Evolutionary conservation across 306 rosid species (phyloP).

Genomic region (Casuarina glauca): DNA sequence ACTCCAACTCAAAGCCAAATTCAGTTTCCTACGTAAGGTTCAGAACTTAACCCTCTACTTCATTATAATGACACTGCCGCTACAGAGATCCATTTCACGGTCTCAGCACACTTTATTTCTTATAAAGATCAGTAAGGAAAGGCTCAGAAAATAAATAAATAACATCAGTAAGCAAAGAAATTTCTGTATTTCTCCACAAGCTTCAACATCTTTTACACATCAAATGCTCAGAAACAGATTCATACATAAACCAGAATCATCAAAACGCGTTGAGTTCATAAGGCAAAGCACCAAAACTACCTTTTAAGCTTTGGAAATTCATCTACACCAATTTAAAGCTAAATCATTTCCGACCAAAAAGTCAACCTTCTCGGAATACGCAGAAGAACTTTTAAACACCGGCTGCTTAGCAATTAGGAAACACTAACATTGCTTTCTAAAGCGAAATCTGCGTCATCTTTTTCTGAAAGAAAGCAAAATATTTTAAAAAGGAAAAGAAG

Average conservation of each 20-base stretch:
- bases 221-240: not conserved
- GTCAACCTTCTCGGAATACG: slow-evolving; percentile 19
- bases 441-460: slow-evolving; percentile 28
- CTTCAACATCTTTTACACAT: not conserved
- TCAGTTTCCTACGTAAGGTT: not conserved
- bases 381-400: slow-evolving; percentile 31
- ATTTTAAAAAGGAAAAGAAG: not conserved
- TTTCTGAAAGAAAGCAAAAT: not conserved
- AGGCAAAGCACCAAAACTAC: not conserved
- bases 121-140: slow-evolving; percentile 14
- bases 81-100: slow-evolving; percentile 11
- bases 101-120: not conserved
- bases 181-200: not conserved
- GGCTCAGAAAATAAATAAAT: slow-evolving; percentile 12
- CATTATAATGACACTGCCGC: slow-evolving; percentile 28
- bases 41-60: not conserved
- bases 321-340: slow-evolving; percentile 6
- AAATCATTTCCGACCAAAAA: slow-evolving; percentile 16
- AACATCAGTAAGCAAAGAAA: slow-evolving; percentile 9
- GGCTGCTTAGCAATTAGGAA: slow-evolving; percentile 8
- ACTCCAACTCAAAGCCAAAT: not conserved
- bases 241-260: not conserved
- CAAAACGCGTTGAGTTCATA: not conserved
- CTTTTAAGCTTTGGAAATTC: not conserved
- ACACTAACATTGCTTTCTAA: slow-evolving; percentile 6